Percentiles rank a stretch among this genome's conserved stretches.
Conservation (phyloP, 768 basidiomycete genomes). For the Serendipita sp. region DNA sequence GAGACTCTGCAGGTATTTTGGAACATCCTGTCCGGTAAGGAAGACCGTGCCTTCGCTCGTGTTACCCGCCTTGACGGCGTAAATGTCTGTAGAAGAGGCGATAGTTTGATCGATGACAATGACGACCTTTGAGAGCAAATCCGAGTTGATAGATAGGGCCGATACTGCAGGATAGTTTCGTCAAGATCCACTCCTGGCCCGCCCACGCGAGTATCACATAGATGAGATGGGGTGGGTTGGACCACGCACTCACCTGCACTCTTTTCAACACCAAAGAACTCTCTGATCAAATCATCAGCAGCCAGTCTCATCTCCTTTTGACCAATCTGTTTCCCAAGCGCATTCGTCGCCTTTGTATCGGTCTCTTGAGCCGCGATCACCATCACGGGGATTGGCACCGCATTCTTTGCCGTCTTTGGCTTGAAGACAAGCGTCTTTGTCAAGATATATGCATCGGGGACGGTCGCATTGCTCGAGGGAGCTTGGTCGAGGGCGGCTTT, state of each 20-base stretch:
- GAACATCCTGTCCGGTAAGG: constrained; percentile 61
- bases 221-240: no score
- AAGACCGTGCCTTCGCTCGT: constrained; percentile 62
- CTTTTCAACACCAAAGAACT: constrained; percentile 75
- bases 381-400: constrained; percentile 69
- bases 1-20: constrained; percentile 52
- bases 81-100: constrained; percentile 45
- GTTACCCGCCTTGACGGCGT: constrained; percentile 60
- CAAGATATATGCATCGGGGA: constrained; percentile 37
- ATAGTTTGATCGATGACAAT: constrained; percentile 70
- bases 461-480: constrained; percentile 32
- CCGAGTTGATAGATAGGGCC: constrained; percentile 50
- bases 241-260: constrained; percentile 76
- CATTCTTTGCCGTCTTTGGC: constrained; percentile 87
- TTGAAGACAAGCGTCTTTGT: constrained; percentile 90
- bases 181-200: constrained; percentile 10
- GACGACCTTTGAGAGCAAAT: constrained; percentile 52
- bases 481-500: constrained; percentile 47
- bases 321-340: constrained; percentile 63
- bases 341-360: constrained; percentile 54
- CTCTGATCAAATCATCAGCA: constrained; percentile 67
- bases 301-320: constrained; percentile 82
- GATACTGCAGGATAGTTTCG: constrained; percentile 46
- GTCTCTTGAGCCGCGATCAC: constrained; percentile 74
- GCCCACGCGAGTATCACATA: background rate